phyloP scores from a whole-genome alignment of 306 rosid genomes.

The Boehmeria nivea region DNA sequence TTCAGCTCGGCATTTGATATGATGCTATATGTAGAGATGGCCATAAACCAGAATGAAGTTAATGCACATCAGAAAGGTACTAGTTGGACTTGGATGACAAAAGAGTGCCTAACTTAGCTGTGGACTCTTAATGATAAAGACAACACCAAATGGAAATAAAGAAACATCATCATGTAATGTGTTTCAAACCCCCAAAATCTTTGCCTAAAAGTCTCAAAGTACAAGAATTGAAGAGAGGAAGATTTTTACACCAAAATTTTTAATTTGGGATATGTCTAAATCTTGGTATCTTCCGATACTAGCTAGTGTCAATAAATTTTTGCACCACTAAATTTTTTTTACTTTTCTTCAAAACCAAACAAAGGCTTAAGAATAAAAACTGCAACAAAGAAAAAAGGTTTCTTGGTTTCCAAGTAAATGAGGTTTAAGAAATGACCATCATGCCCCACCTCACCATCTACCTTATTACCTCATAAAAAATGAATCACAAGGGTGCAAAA shows the following conservation, averaged over 20 bases:
- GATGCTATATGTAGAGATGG: background rate
- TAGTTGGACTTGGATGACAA: constrained; percentile 14
- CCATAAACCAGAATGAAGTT: too few species aligned
- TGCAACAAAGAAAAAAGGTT: background rate
- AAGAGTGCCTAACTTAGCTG: constrained; percentile 16
- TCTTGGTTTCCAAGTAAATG: background rate
- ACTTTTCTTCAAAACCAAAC: too few species aligned
- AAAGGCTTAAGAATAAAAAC: background rate
- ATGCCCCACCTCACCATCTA: constrained; percentile 5
- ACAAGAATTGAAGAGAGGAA: background rate
- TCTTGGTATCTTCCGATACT: too few species aligned
- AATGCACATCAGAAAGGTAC: constrained; percentile 11
- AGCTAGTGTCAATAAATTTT: background rate
- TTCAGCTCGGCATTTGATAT: background rate
- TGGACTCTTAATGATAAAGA: background rate
- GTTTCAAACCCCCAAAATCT: constrained; percentile 5
- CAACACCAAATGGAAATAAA: background rate
- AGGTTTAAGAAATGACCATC: background rate
- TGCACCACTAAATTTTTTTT: background rate
- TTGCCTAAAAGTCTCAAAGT: background rate
- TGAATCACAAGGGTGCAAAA: too few species aligned
- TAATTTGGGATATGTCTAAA: too few species aligned
- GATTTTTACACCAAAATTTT: too few species aligned
- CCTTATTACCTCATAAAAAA: too few species aligned
- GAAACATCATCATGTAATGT: background rate